Base-by-base conservation (phyloP, 2,329 filamentous ascomycete genomes). In the Epicoccum nigrum region DNA sequence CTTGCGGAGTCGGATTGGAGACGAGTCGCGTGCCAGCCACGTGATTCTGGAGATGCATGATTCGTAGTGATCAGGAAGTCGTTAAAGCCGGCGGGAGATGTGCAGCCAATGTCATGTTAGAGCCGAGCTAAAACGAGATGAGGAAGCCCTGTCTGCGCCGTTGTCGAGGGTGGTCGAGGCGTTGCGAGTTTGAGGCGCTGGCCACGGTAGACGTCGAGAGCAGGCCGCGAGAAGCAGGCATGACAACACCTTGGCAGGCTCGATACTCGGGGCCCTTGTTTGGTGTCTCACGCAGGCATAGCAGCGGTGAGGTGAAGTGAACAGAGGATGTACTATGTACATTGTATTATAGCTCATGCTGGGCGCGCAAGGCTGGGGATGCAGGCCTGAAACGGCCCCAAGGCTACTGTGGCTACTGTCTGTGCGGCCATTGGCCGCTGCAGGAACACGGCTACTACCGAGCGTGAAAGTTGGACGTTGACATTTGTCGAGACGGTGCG, bases 71-170 rank as follows among this genome's bases (percentile, higher is more conserved):
- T n/a, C 19, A 32, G 17, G 17, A 25, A 2, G 31, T 25, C 19
- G 35, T 31, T 35, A 37, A 35, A 39, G 48, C 35, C 42, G 23
- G 19, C 48, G 48, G 48, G 48, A 46, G 48, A 51, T 51, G 48
- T 42, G 48, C 48, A 19, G 27, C 37, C 37, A n/a, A 27, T 34
- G 15, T 7, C 2, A 32, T 4, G n/a, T 30, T 28, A 23, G 41
- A 30, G 35, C 41, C 41, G 35, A 33, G 13, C 27, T 19, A 27
- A 28, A 21, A 33, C 27, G 34, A 25, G 21, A n/a, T n/a, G 12
- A 28, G 27, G 13, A 11, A 35, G 15, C 16, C 11, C 12, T 34
- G 37, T 21, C 6, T 43, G 17, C n/a, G 20, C 19, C 6, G 31
- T 33, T 25, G 23, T 25, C 23, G 23, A 9, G 15, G 31, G 15